Evolutionary conservation across 2,329 filamentous ascomycete genomes (phyloP).

Genomic region (Xylaria sp.): DNA sequence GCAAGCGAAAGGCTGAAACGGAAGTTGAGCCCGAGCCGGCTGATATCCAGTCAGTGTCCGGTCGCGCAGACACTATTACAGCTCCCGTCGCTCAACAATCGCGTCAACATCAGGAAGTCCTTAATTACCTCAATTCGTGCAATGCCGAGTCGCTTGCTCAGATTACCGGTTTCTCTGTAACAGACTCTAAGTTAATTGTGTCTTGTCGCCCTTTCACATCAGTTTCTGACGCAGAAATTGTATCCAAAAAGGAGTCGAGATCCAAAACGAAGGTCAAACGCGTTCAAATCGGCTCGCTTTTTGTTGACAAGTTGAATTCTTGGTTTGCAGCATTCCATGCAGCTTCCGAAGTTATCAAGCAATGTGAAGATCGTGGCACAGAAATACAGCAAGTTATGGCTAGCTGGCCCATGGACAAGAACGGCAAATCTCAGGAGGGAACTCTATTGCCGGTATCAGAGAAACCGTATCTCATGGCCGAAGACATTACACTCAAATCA

Average conservation of each 20-base stretch:
- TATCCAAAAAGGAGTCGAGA: constrained; percentile 52
- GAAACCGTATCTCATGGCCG: constrained; percentile 80
- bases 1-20: constrained; percentile 36
- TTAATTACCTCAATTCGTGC: constrained; percentile 85
- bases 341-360: constrained; percentile 46
- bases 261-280: constrained; percentile 43
- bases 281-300: constrained; percentile 39
- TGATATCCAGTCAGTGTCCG: constrained; percentile 9
- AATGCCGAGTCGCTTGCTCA: constrained; percentile 77
- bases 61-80: neutral
- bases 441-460: constrained; percentile 52
- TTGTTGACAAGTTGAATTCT: constrained; percentile 49
- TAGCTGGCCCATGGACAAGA: constrained; percentile 40
- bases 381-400: constrained; percentile 37
- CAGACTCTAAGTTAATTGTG: constrained; percentile 64
- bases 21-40: constrained; percentile 20
- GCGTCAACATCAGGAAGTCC: constrained; percentile 57
- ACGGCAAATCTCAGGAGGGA: constrained; percentile 45
- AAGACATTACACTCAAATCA: constrained; percentile 80
- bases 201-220: constrained; percentile 29
- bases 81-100: neutral
- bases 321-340: constrained; percentile 54
- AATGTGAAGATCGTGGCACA: constrained; percentile 55
- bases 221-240: constrained; percentile 68
- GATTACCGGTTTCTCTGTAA: constrained; percentile 75